A percentile compares a stretch with the other conserved stretches of the same genome.
Evolutionary conservation across 257 asterid genomes (phyloP).

Genomic region (Nicotiana noctiflora): DNA sequence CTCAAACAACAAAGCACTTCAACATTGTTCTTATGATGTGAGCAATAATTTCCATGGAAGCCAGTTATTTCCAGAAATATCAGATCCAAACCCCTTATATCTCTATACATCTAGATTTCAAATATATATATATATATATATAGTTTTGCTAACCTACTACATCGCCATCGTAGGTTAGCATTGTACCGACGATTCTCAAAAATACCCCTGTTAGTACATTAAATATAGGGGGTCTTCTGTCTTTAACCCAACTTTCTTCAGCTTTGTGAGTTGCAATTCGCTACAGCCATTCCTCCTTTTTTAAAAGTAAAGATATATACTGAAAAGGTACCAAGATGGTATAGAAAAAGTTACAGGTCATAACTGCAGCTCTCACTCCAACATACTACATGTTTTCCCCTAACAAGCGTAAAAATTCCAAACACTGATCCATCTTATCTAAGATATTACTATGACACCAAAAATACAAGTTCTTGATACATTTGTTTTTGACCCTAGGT

Average conservation of each 20-base stretch:
- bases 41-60: neutral
- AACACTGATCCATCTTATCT: neutral
- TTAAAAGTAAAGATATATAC: neutral
- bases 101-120: too few species aligned
- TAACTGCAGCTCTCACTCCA: neutral
- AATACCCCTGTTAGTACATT: too few species aligned
- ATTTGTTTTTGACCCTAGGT: neutral
- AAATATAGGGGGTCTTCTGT: too few species aligned
- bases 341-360: neutral
- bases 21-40: neutral
- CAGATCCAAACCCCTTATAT: too few species aligned
- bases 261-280: too few species aligned
- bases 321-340: neutral
- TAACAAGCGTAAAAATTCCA: neutral
- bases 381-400: neutral
- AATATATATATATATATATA: too few species aligned
- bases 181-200: too few species aligned
- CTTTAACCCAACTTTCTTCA: too few species aligned
- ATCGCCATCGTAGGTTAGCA: too few species aligned
- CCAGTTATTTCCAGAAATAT: too few species aligned
- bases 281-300: too few species aligned
- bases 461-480: neutral
- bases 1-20: neutral
- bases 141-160: too few species aligned
- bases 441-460: neutral